Base-by-base conservation (phyloP, 106 monocot species). In the Amphibolis antarctica region DNA sequence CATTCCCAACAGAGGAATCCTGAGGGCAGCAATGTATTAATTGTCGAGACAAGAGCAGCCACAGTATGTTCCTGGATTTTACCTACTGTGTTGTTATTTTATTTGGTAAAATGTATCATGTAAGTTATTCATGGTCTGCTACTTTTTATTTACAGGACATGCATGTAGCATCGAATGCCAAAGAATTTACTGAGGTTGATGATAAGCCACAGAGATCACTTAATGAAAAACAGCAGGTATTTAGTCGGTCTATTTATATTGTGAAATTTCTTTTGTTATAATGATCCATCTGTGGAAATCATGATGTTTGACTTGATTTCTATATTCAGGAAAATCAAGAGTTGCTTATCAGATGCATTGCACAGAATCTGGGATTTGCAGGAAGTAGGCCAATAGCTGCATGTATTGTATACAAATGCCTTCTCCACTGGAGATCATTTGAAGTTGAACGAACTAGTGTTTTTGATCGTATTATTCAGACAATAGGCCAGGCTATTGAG, bases 341-440 rank as follows among this genome's bases (percentile, higher is more conserved):
- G 64, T 60, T 98, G 64, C 59, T 98, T 63, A 98, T 98, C 31
- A 82, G 82, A 68, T 98, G 85, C 59, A 98, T 98, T 46, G 79
- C 80, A 48, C 84, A 91, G 66, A 75, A 98, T 59, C 73, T 90
- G 31, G 98, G 98, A 31, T 98, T 98, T 67, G 44, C 98, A 65
- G 85, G 87, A 28, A 85, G 43, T 54, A 84, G 87, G 46, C 90
- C 98, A 42, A 74, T 98, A 51, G 82, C 98, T 69, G 98, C 98
- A 12, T 98, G 98, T 71, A 85, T 91, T 62, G 87, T 90, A 72
- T 98, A 90, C 66, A 91, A 91, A 72, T 98, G 90, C 66, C 98
- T 98, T 83, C 79, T 98, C 27, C 89, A 98, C 4, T 98, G 98
- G 98, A 77, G 98, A 77, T 98, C 98, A 74, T 98, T 90, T 77